Evolutionary conservation across 441 rosid genomes (phyloP), one percentile per base, ranked within the genome.

Genomic region (Euphorbia corollata): DNA sequence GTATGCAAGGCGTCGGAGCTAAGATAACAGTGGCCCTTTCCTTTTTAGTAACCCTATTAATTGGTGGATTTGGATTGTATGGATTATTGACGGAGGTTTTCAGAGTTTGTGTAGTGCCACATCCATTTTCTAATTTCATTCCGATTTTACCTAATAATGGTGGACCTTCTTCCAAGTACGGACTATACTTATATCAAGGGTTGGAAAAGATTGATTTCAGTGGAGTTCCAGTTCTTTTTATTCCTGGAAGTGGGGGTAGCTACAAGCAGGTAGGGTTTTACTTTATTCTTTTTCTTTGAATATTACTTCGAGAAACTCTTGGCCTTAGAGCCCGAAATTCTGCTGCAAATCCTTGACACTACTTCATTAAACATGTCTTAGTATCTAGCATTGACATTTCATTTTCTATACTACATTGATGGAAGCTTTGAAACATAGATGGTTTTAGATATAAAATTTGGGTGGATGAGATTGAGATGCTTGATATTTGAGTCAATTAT

Each of bases 171-270:
- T 78, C 81, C 11, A 91, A 87, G 76, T 94, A 94, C 27, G 96
- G 87, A 4, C 71, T 94, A 72, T 83, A 85, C 75, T 81, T 89
- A 81, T 94, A 94, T 73, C 96, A 94, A 84, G 98, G 99, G 0
- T 94, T 98, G 99, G 86, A 82, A 75, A 91, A 86, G 83, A 94
- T 94, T 63, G 97, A 94, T 68, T 87, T 84, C 58, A 86, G 71
- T 55, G 99, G 99, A 16, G 83, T 94, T 64, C 99, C 99, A 0
- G 85, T 91, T 73, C 99, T 94, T 76, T 94, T 91, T 63, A 85
- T 94, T 69, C 99, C 99, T 5, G 99, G 99, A 10, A 94, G 91
- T 67, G 91, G 97, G 0, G 99, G 99, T 68, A 89, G 97, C 86
- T 94, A 84, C 83, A 94, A 94, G 81, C 98, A 91, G 97, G 99